Evolutionary conservation across 1,284 basidiomycete genomes (phyloP), one percentile per base, ranked within the genome.

Genomic region (Malassezia caprae): DNA sequence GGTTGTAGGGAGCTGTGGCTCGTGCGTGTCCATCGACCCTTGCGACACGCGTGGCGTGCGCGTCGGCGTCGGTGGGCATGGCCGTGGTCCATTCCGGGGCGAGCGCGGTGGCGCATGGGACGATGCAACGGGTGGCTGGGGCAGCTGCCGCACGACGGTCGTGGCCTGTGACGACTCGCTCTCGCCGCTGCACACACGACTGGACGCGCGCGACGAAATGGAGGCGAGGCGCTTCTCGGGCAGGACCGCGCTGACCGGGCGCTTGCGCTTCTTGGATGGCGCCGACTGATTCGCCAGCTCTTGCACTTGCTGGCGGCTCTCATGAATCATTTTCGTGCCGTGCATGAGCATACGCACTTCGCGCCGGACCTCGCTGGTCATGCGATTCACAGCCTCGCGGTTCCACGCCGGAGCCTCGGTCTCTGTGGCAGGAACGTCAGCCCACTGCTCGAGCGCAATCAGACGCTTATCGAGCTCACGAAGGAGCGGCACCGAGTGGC

Each of bases 291-390:
- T 23, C 8, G 56, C 51, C 8, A 49, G 15, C 26, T 13, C 64
- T 42, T 49, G 48, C 13, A 48, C 32, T 19, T 34, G 28, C 19
- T 42, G 17, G 40, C 55, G 55, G 8, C 19, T 32, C 49, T 68
- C 68, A 26, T 60, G 56, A 31, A 73, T 55, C 56, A 68, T 64
- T 5, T 55, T 48, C 2, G 64, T 64, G 7, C 68, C 71, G 0
- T 62, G 61, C 46, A 66, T 64, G 30, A 73, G 58, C 55, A 65
- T 62, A 2, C 68, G 67, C n/a, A 73, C 59, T 49, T 73, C 71
- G 53, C 72, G 71, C 52, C 64, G 65, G 60, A 73, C 70, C n/a
- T 72, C 58, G 26, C 58, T 51, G 19, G 71, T 65, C 63, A 73
- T 70, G 48, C 70, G 67, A 8, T 52, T 53, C 1, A 73, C 71